Evolutionary conservation across 108 stramenopile genomes (phyloP).

Genomic region (Cyclotella choctawhatcheeana): DNA sequence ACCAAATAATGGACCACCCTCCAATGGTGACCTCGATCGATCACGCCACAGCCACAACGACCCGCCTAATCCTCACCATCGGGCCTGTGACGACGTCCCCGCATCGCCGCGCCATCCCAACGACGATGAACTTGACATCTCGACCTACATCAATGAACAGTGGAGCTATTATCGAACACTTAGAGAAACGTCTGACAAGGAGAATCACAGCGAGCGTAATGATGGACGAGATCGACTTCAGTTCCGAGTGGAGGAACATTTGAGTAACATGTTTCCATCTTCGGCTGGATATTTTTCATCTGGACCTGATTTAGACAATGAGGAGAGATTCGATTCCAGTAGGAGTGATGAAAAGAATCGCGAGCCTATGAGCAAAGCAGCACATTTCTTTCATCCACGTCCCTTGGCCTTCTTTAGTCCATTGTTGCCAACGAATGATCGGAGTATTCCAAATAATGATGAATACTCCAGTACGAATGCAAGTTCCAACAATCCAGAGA

Average conservation of each 20-base stretch:
- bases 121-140: constrained; percentile 6
- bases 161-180: neutral
- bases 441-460: neutral
- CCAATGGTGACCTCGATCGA: neutral
- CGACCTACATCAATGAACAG: constrained; percentile 1
- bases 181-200: too few relatives aligned
- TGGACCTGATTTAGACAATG: neutral
- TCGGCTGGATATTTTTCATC: neutral
- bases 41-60: neutral
- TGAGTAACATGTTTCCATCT: neutral
- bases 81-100: neutral
- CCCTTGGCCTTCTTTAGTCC: constrained; percentile 42
- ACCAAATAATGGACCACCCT: constrained; percentile 6
- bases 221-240: constrained; percentile 8
- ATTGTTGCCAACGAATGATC: neutral
- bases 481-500: neutral
- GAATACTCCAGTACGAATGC: neutral
- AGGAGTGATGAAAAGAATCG: neutral
- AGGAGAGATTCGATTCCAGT: neutral
- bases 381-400: constrained; percentile 47
- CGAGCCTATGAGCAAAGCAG: constrained; percentile 24
- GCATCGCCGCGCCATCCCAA: neutral
- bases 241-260: constrained; percentile 6
- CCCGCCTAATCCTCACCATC: neutral
- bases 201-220: too few relatives aligned